Percentiles rank a stretch among this genome's conserved stretches.
Evolutionary conservation across 2,329 filamentous ascomycete species (phyloP).

Genomic region (Ophiostoma sp.): DNA sequence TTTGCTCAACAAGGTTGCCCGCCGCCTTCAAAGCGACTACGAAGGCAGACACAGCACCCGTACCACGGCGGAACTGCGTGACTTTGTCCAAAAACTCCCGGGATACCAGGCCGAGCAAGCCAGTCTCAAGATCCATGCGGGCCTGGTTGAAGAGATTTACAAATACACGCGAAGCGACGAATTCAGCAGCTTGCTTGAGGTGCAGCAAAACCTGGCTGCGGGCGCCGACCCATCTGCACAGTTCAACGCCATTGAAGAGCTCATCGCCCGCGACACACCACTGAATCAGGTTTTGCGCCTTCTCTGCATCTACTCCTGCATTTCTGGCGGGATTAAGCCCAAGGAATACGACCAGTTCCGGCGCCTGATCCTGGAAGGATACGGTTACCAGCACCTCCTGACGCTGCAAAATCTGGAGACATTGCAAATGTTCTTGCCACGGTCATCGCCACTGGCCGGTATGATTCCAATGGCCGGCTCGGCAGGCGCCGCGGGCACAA

Average conservation of each 20-base stretch:
- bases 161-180: slow-evolving; percentile 86
- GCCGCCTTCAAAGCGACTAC: slow-evolving; percentile 80
- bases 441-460: slow-evolving; percentile 73
- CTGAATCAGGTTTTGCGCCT: slow-evolving; percentile 79
- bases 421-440: slow-evolving; percentile 78
- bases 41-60: slow-evolving; percentile 84
- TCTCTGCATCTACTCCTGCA: slow-evolving; percentile 86
- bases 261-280: slow-evolving; percentile 85
- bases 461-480: slow-evolving; percentile 74
- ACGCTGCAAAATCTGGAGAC: slow-evolving; percentile 88
- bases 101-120: slow-evolving; percentile 91
- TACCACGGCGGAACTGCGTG: slow-evolving; percentile 85
- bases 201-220: slow-evolving; percentile 92
- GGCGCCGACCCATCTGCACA: slow-evolving; percentile 86
- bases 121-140: slow-evolving; percentile 87
- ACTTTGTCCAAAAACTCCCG: slow-evolving; percentile 92
- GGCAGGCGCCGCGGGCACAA: slow-evolving; percentile 57
- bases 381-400: slow-evolving; percentile 91
- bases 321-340: slow-evolving; percentile 82
- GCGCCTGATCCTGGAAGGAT: slow-evolving; percentile 83
- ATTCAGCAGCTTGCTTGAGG: slow-evolving; percentile 84
- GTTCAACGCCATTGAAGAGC: slow-evolving; percentile 86
- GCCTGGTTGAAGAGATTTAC: slow-evolving; percentile 91
- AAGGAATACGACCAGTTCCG: slow-evolving; percentile 90
- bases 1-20: slow-evolving; percentile 85